Base-by-base conservation (phyloP, 2,329 filamentous ascomycete species). In the Fusarium sp. region DNA sequence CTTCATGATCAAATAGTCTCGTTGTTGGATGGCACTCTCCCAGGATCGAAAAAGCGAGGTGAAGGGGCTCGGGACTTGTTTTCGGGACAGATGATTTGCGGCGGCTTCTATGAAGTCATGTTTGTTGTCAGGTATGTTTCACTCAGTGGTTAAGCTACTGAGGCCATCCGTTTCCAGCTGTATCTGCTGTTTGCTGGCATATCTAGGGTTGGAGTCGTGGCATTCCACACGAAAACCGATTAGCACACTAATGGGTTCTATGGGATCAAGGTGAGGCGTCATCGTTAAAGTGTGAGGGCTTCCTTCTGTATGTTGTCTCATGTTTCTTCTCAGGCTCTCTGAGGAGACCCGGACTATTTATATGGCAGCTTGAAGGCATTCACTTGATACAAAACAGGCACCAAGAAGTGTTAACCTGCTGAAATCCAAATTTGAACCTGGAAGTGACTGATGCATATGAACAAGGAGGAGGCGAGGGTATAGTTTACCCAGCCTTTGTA, bases 151-250 rank as follows among this genome's bases (percentile, higher is more conserved):
- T 36, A 52, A 36, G 33, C 49, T 22, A 36, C 49, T 36, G 10
- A 18, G 13, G n/a, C 49, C 3, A 7, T 52, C 22, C n/a, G 17
- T 20, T 35, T 3, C n/a, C 12, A 52, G 33, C 18, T 52, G 18
- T 1, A 15, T 24, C 35, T 17, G 20, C 11, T 35, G 35, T 24
- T 20, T 22, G 7, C 51, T 63, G 7, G 6, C n/a, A 31, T 9
- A 13, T 2, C 7, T 2, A 20, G 1, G 6, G 1, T 1, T 5
- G 3, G 5, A 5, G 10, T 45, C 41, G 3, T 35, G 38, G 10
- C 26, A 66, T 44, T 67, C 61, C 6, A 45, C 44, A 7, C 38
- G 33, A 22, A 66, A 67, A 3, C 61, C 45, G 10, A 51, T 41
- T 7, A 8, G 13, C 20, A 24, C 44, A 1, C 39, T 33, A 8